Evolutionary conservation across 768 basidiomycete genomes (phyloP), one percentile per base, ranked within the genome.

Genomic region (Xerocomellus chrysenteron): DNA sequence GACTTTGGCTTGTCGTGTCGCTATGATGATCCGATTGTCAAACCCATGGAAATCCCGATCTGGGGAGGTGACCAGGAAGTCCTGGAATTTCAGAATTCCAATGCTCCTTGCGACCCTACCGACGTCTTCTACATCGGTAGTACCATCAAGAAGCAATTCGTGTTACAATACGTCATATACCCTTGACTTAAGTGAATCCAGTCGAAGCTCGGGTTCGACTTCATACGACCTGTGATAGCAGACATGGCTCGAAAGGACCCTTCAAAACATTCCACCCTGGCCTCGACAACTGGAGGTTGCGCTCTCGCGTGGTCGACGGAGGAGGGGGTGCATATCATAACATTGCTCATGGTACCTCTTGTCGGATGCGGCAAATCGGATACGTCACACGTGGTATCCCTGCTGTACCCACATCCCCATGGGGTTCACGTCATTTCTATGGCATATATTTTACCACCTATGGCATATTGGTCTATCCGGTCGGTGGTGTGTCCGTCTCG

Each of bases 121-220:
- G 80, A 81, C 30, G 67, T 82, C 3, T 81, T 77, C 56, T 74
- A 74, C 47, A 56, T 79, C 2, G 78, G 78, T 0, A 80, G 78
- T 57, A 19, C 72, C 17, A 65, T 78, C 48, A 59, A 63, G 17
- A 51, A 54, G 40, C 58, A 74, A 19, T 73, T 78, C 50, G 2
- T 36, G 4, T n/a, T 2, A 37, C 33, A 2, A 1, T 1, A n/a
- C n/a, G 4, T 5, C n/a, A 14, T n/a, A 40, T 40, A 40, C n/a
- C 2, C 10, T 8, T 40, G 28, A 36, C 24, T 62, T 32, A 53
- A 7, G n/a, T 4, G 2, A 13, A 0, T 3, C 12, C 24, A 57
- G 62, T 36, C 35, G 1, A 55, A 24, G 4, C 32, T 30, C 2
- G 58, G 61, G 1, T 51, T 75, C 13, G 61, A 66, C 1, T 77